phyloP scores from a whole-genome alignment of 352 stramenopile genomes.

The Globisporangium mamillatum region DNA sequence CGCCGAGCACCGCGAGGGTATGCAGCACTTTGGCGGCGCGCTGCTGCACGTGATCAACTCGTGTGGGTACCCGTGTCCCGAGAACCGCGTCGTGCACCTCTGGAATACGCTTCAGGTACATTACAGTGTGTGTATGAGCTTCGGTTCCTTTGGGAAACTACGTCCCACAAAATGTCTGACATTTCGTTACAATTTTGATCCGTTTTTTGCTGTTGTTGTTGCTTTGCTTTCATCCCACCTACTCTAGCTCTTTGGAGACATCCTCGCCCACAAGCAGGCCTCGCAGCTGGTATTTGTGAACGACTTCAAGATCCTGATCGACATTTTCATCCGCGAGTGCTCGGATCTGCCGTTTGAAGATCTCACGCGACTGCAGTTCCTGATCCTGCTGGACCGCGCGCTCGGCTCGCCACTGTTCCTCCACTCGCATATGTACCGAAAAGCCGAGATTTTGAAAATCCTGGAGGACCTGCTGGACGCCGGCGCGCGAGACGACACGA shows the following conservation, averaged over 20 bases:
- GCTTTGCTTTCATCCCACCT: not conserved
- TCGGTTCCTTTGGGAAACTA: no score
- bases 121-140: not conserved
- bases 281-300: conserved; percentile 62
- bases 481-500: conserved; percentile 37
- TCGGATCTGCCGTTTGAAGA: conserved; percentile 59
- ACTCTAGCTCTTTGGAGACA: conserved; percentile 50
- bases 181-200: not conserved
- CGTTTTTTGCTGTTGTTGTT: not conserved
- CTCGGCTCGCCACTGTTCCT: conserved; percentile 47
- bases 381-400: conserved; percentile 43
- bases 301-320: conserved; percentile 71
- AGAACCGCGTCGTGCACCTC: conserved; percentile 35
- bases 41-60: conserved; percentile 81
- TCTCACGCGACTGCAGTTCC: conserved; percentile 33
- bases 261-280: conserved; percentile 42
- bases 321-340: conserved; percentile 64
- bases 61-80: conserved; percentile 63
- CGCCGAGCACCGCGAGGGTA: conserved; percentile 42
- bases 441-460: conserved; percentile 43
- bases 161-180: not conserved
- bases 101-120: conserved; percentile 53
- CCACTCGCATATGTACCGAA: conserved; percentile 53
- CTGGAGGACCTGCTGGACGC: conserved; percentile 47
- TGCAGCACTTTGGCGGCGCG: conserved; percentile 58